A percentile compares a stretch with the other conserved stretches of the same genome.
Conservation (phyloP, 441 rosid genomes). For the Mallotus japonicus region DNA sequence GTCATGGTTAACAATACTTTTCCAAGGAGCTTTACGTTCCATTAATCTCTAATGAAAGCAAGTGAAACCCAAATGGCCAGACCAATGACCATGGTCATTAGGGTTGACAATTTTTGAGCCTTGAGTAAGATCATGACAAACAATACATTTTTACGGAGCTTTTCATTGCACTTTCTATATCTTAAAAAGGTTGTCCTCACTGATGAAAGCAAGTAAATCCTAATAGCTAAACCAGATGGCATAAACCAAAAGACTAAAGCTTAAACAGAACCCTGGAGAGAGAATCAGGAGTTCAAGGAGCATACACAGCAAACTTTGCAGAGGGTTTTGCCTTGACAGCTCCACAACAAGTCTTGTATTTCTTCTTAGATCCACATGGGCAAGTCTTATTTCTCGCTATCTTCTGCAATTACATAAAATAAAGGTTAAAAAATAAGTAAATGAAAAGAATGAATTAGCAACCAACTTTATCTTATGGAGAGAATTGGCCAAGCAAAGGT, state of each 20-base stretch:
- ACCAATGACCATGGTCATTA: neutral
- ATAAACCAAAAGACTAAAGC: neutral
- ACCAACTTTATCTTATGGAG: neutral
- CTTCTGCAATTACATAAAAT: constrained; percentile 41
- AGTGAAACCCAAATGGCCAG: neutral
- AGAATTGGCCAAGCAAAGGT: neutral
- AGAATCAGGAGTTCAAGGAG: constrained; percentile 24
- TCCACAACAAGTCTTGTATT: constrained; percentile 88
- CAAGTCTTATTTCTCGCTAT: constrained; percentile 73
- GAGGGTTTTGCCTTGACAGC: constrained; percentile 58
- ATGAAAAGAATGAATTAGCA: neutral
- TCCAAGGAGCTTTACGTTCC: too few species aligned
- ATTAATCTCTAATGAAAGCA: neutral
- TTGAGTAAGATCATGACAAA: too few species aligned
- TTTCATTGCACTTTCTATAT: neutral
- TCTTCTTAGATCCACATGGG: constrained; percentile 88
- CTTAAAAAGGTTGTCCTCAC: neutral
- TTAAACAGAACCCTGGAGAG: constrained; percentile 5
- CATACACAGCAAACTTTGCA: constrained; percentile 46
- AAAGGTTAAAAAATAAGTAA: neutral
- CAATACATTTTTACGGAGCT: neutral
- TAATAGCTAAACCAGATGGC: neutral
- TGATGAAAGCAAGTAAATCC: neutral
- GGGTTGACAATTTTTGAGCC: neutral
- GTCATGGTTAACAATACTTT: neutral